Evolutionary conservation across 352 stramenopile genomes (phyloP).

Genomic region (Globisporangium solare): DNA sequence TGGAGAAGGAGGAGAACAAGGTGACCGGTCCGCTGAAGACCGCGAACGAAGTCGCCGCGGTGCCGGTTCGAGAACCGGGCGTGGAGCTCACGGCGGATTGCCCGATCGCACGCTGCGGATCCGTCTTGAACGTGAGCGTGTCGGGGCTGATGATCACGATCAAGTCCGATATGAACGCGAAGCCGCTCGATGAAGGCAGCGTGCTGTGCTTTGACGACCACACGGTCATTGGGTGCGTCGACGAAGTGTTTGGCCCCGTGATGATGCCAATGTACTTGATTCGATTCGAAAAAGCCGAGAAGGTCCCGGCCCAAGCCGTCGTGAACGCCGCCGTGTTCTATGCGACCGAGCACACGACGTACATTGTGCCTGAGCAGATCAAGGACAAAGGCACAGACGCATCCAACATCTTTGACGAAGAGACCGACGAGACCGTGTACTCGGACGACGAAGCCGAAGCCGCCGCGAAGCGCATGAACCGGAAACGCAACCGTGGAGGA

Average conservation of each 20-base stretch:
- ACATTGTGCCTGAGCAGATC: constrained; percentile 71
- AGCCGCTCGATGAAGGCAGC: constrained; percentile 75
- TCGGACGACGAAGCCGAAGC: constrained; percentile 84
- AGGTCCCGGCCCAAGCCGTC: constrained; percentile 51
- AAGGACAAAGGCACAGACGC: constrained; percentile 82
- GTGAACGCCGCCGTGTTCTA: constrained; percentile 54
- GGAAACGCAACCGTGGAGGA: constrained; percentile 56
- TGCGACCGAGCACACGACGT: constrained; percentile 75
- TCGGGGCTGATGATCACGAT: constrained; percentile 73
- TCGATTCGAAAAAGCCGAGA: constrained; percentile 59
- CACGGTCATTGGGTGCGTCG: constrained; percentile 71
- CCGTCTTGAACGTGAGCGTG: constrained; percentile 58
- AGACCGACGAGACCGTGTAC: constrained; percentile 67
- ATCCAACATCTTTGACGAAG: constrained; percentile 86
- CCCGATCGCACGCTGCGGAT: constrained; percentile 64
- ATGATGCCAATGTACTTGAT: constrained; percentile 87
- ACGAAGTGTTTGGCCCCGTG: constrained; percentile 83
- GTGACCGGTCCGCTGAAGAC: constrained; percentile 47
- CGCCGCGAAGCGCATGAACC: constrained; percentile 55
- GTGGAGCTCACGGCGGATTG: constrained; percentile 70
- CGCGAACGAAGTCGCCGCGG: constrained; percentile 45
- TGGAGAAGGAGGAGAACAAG: constrained; percentile 70
- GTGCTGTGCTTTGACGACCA: constrained; percentile 78
- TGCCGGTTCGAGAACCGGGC: constrained; percentile 56
- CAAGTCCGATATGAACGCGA: constrained; percentile 54